phyloP scores from a whole-genome alignment of 805 yeast genomes.

The Spathaspora boniae region DNA sequence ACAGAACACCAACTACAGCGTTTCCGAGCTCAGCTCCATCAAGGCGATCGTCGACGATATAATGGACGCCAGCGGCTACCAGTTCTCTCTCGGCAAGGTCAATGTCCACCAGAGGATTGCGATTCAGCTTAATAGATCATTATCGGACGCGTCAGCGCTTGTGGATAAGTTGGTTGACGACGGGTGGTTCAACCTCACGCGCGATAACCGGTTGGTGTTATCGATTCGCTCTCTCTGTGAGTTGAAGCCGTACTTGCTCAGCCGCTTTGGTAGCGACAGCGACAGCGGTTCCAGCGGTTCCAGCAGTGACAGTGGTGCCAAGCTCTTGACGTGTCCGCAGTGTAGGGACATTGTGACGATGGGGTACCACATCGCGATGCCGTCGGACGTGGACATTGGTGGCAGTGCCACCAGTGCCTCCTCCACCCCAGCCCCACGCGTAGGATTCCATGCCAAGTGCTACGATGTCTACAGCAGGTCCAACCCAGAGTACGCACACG shows the following conservation, averaged over 20 bases:
- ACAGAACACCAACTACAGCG: constrained; percentile 31
- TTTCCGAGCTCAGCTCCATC: constrained; percentile 39
- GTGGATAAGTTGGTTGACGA: constrained; percentile 40
- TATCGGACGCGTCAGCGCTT: constrained; percentile 37
- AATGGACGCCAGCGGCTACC: constrained; percentile 32
- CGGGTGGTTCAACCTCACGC: constrained; percentile 50
- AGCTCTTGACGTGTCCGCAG: constrained; percentile 43
- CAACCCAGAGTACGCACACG: constrained; percentile 11
- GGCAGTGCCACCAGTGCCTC: too few relatives aligned
- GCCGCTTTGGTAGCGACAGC: constrained; percentile 35
- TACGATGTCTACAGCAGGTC: constrained; percentile 35
- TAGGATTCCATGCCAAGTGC: constrained; percentile 47
- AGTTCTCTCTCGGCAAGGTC: constrained; percentile 32
- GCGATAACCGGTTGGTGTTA: constrained; percentile 29
- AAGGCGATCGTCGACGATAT: constrained; percentile 46
- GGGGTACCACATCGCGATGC: too few relatives aligned
- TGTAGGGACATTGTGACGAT: constrained; percentile 53
- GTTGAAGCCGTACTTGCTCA: constrained; percentile 40
- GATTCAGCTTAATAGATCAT: constrained; percentile 22
- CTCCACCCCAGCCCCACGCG: too few relatives aligned
- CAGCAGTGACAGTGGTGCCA: constrained; percentile 25
- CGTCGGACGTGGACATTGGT: too few relatives aligned
- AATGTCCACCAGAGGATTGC: constrained; percentile 32
- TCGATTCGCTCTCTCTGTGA: constrained; percentile 47
- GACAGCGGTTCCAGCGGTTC: too few relatives aligned